phyloP scores from a whole-genome alignment of 169 alveolate species.

The Plasmodium chabaudi region DNA sequence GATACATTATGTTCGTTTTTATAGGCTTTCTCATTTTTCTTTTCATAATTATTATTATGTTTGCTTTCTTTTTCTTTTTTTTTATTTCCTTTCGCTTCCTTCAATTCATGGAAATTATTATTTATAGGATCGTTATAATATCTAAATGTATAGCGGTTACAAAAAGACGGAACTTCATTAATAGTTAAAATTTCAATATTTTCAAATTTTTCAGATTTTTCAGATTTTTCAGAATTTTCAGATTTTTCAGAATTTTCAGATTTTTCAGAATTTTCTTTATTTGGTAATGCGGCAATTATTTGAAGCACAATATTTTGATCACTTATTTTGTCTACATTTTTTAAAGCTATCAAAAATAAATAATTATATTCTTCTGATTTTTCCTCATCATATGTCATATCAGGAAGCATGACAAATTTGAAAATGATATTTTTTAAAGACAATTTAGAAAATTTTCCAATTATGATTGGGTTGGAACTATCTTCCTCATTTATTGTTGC shows the following conservation, averaged over 20 bases:
- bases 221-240: not conserved
- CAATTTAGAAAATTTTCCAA: constrained; percentile 26
- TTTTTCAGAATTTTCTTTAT: not conserved
- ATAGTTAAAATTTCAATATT: not conserved
- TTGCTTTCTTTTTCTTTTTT: not conserved
- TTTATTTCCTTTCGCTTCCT: not conserved
- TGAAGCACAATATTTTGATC: constrained; percentile 16
- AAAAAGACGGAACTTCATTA: constrained; percentile 30
- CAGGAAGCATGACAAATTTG: constrained; percentile 10
- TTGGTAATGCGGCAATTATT: constrained; percentile 16
- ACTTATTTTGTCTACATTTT: constrained; percentile 1
- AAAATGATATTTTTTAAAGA: constrained; percentile 28
- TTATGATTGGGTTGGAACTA: not conserved
- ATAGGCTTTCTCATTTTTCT: not conserved
- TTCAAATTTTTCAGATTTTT: not conserved
- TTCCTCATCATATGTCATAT: not conserved
- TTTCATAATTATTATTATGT: not conserved
- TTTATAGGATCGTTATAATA: not conserved
- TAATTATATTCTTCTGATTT: constrained; percentile 16
- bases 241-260: not conserved
- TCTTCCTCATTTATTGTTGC: not conserved
- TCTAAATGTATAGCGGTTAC: constrained; percentile 24
- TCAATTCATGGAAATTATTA: not conserved
- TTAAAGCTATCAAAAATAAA: constrained; percentile 29
- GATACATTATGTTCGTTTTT: not conserved